Base-by-base conservation (phyloP, 805 yeast genomes). In the Candida argentea region DNA sequence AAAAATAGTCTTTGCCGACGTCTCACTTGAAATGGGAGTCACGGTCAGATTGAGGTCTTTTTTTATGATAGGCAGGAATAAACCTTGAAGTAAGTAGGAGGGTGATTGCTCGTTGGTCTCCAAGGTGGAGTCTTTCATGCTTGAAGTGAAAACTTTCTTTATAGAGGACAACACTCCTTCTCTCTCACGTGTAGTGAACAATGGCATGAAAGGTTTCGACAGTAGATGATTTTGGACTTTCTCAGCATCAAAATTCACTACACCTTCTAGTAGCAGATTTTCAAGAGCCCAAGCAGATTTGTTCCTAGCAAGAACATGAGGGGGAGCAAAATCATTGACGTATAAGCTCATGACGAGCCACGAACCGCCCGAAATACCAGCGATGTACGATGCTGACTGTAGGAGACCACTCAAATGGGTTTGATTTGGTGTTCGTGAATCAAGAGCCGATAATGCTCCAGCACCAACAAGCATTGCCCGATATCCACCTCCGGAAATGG, bases 351-450 rank as follows among this genome's bases (percentile, higher is more conserved):
- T 67, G 2, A 78, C 69, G 6, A 75, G 49, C 86, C 87, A 78
- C 25, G 78, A 67, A 1, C 86, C 87, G 1, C 86, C 86, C 3
- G 84, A 75, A 2, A 76, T 64, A 1, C 85, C 85, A 0, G 73
- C 66, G 7, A 78, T 55, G 43, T 78, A 77, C 10, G 67, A 53
- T 0, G 73, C 34, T 5, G 70, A 52, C 39, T 76, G 82, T 13
- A 70, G 48, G 7, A 77, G 30, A 0, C 79, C 79, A 14, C 70
- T 70, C 11, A 73, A 36, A 18, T 18, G 7, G 19, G 48, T 37
- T 28, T 4, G 46, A 39, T 2, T 46, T 1, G 57, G 46, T 4
- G 69, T 62, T 29, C 77, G 46, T 8, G 30, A 33, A 39, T 74
- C 82, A 26, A 64, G 50, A 0, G 78, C 77, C 4, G 63, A 49